Evolutionary conservation across 257 asterid species (phyloP), one percentile per base, ranked within the genome.

Genomic region (Solanum neorickii): DNA sequence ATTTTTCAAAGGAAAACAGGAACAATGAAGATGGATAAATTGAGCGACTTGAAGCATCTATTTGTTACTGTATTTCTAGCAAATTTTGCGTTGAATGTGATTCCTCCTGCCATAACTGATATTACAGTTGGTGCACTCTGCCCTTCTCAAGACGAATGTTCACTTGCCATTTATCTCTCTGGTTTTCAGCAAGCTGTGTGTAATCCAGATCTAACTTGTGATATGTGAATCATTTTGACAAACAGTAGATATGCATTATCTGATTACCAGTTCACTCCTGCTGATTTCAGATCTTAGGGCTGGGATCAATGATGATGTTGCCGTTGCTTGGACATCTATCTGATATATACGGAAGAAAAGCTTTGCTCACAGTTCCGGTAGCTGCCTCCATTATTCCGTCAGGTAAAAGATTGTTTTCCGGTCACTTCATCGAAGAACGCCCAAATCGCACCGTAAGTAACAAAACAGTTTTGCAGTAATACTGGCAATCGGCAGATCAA

Each of bases 151-250:
- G 94, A 92, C 65, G 91, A 91, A 69, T 93, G 96, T 86, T 92
- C 96, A 9, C 92, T 92, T 83, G 93, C 96, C 83, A 93, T 93
- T 90, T 93, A 92, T 86, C 92, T 92, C 16, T 56, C 94, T 0
- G 94, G 94, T 39, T 84, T 91, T 31, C 96, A 93, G 77, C 94
- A 92, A 37, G 96, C 94, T 83, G 94, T 93, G 88, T 9, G 88
- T 60, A 6, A 6, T 27, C 25, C 31, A 37, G 52, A 74, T 74
- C 82, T 74, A 39, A 37, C 10, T 74, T 72, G 46, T 18, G 46
- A 37, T 1, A 21, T 72, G 25, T 18, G 46, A 35, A 35, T 72
- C n/a, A 27, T 14, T 78, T 78, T 31, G 13, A 42, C 83, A 42
- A 76, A 76, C 82, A n/a, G 9, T 46, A 25, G 68, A 44, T 9